Evolutionary conservation across 805 yeast genomes (phyloP).

Genomic region (Candida verbasci): DNA sequence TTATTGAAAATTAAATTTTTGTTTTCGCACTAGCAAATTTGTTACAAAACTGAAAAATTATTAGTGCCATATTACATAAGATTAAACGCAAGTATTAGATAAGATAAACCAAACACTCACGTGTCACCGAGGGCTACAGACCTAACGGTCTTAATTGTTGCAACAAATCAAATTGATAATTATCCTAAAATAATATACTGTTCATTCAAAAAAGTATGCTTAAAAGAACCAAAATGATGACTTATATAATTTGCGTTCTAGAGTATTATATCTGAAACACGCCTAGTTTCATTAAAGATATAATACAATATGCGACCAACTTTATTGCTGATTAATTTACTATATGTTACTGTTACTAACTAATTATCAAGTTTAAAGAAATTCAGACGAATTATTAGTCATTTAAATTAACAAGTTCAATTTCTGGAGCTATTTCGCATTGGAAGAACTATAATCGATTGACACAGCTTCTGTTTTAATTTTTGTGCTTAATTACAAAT

Average conservation of each 20-base stretch:
- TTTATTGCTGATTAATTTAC: no score
- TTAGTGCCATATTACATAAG: no score
- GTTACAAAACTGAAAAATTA: background rate
- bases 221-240: conserved; percentile 27
- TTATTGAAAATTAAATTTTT: conserved; percentile 6
- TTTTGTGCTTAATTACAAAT: background rate
- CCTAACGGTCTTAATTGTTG: no score
- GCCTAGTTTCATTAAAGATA: conserved; percentile 43
- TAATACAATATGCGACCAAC: conserved; percentile 39
- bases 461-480: no score
- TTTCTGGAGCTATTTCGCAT: background rate
- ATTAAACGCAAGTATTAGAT: no score
- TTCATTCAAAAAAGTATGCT: background rate
- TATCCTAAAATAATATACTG: background rate
- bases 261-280: conserved; percentile 35
- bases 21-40: conserved; percentile 2
- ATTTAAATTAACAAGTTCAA: background rate
- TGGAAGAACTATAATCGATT: no score
- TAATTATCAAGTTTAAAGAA: no score
- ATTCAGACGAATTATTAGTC: no score
- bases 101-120: no score
- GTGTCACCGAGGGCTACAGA: no score
- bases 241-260: conserved; percentile 47
- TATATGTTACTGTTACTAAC: no score
- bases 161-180: background rate